A percentile compares a stretch with the other conserved stretches of the same genome.
These are phyloP conservation scores for Calonectria hongkongensis DNA, from an alignment of 2,329 filamentous ascomycete species.

Conservation along the genomic window DNA sequence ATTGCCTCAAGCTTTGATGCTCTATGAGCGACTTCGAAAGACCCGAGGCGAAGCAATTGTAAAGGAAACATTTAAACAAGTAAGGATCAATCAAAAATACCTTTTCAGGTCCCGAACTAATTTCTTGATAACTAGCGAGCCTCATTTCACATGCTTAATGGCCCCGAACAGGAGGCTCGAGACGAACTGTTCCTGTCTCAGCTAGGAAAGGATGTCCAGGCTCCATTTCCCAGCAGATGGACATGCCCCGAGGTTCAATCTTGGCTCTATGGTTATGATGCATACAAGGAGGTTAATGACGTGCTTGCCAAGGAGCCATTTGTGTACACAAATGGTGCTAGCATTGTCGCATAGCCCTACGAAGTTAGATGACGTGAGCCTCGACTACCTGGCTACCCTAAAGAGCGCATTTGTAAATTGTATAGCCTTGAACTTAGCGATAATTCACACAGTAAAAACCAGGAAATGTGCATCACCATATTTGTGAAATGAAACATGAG, in stretches of 20 bases:
- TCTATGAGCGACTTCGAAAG: conserved; percentile 70
- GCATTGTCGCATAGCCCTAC: neutral
- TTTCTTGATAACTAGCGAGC: conserved; percentile 61
- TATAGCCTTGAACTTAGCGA: conserved; percentile 13
- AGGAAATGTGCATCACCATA: too few relatives aligned
- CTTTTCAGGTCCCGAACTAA: neutral
- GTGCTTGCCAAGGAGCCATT: conserved; percentile 38
- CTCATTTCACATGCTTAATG: conserved; percentile 72
- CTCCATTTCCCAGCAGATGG: conserved; percentile 74
- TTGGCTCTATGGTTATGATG: conserved; percentile 80
- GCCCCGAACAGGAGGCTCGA: conserved; percentile 73
- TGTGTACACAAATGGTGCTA: conserved; percentile 8
- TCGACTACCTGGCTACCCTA: neutral
- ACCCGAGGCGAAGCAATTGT: conserved; percentile 72
- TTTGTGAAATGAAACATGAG: too few relatives aligned
- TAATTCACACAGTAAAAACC: neutral
- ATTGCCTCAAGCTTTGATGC: conserved; percentile 64
- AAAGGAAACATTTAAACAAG: conserved; percentile 75
- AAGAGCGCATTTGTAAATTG: conserved; percentile 18
- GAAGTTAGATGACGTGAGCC: neutral
- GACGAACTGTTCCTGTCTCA: conserved; percentile 75
- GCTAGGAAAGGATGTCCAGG: conserved; percentile 68
- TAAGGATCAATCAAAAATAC: neutral
- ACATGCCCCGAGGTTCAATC: conserved; percentile 77
- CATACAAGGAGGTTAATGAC: conserved; percentile 71